A percentile compares a stretch with the other conserved stretches of the same genome.
These are phyloP conservation scores for Orychophragmus violaceus DNA, from an alignment of 345 rosid species.

Conservation along the genomic window DNA sequence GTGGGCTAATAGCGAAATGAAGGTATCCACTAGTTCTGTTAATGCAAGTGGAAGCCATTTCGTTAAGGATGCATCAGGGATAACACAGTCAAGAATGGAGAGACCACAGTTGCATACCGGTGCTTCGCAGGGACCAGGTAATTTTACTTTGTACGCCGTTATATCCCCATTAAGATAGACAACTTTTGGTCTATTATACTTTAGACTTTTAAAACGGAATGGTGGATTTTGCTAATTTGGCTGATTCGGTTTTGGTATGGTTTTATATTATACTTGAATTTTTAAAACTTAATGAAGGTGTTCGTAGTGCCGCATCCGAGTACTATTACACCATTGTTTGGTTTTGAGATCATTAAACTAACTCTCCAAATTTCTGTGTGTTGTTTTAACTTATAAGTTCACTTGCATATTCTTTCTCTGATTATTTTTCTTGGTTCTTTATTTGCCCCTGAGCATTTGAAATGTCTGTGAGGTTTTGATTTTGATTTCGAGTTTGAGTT, in stretches of 20 bases:
- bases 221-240: neutral
- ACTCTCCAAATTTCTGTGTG: neutral
- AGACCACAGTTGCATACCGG: conserved; percentile 39
- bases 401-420: neutral
- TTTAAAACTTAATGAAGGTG: neutral
- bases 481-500: neutral
- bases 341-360: neutral
- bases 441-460: neutral
- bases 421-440: neutral
- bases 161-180: neutral
- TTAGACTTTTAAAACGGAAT: too few species aligned
- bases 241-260: neutral
- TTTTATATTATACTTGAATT: neutral
- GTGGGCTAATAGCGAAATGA: conserved; percentile 40
- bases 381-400: neutral
- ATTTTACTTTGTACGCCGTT: neutral
- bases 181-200: neutral
- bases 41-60: conserved; percentile 40
- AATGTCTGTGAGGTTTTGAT: neutral
- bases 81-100: conserved; percentile 45
- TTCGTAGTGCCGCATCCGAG: neutral
- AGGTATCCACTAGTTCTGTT: conserved; percentile 35
- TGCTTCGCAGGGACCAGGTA: conserved; percentile 57
- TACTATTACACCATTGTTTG: neutral
- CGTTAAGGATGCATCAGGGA: conserved; percentile 41